Evolutionary conservation across 2,329 filamentous ascomycete genomes (phyloP), one percentile per base, ranked within the genome.

Genomic region (Talaromyces verruculosus): DNA sequence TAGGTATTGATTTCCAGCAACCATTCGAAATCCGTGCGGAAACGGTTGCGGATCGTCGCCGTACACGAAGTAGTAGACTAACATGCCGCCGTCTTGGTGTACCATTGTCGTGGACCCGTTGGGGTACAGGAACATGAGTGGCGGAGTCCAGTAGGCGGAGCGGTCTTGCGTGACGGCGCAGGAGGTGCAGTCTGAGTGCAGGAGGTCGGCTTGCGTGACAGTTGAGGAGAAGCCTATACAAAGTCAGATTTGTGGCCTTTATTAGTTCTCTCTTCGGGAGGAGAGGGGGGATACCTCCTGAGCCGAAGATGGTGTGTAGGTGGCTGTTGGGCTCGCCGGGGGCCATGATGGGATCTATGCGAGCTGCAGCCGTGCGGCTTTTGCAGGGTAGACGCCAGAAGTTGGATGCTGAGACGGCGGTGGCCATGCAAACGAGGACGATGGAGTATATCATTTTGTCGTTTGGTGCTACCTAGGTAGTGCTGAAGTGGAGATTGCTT

Each of bases 311-410:
- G 17, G 87, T 82, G 78, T 97, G 93, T 25, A 85, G 84, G 77
- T 97, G 93, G 67, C 82, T 76, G 10, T 88, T 85, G 39, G 87
- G 68, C 22, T 73, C 71, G 60, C 87, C 88, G 2, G 84, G 85
- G 66, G 87, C 84, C 65, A 95, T 83, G 65, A 97, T 83, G 19
- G 92, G 92, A 74, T 97, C 92, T 47, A 96, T 82, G 65, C 91
- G 87, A 60, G 87, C 90, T 65, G 91, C 76, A 68, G 88, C 91
- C 69, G 88, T 83, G 57, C 85, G 84, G 65, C 88, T 88, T 71
- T 87, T 89, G 78, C 92, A 97, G 72, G 92, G 90, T 85, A 97
- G 91, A 75, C 93, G 91, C 91, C 91, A 97, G 79, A 97, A 97
- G 35, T 66, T 66, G 51, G 47, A 37, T 15, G 59, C 59, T 51